Conservation (phyloP, 73 alveolate genomes). For the Durusdinium trenchii region DNA sequence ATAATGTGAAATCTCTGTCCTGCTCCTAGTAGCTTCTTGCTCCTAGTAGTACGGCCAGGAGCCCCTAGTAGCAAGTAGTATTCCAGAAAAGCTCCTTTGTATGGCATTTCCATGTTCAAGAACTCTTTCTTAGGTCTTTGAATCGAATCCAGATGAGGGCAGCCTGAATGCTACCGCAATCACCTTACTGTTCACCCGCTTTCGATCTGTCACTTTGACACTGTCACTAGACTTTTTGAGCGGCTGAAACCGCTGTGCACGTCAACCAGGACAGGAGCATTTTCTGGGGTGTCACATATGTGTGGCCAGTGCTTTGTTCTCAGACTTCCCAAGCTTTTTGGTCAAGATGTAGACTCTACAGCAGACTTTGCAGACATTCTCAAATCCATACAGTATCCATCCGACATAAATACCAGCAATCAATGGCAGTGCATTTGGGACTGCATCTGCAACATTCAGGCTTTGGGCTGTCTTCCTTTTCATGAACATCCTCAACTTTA, state of each 20-base stretch:
- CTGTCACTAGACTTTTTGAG: too few relatives aligned
- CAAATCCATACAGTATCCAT: too few relatives aligned
- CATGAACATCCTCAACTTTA: slow-evolving; percentile 91
- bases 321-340: too few relatives aligned
- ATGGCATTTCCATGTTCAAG: neutral
- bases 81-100: neutral
- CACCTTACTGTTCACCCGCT: neutral
- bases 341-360: too few relatives aligned
- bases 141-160: slow-evolving; percentile 92
- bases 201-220: too few relatives aligned
- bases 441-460: slow-evolving; percentile 2
- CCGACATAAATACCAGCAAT: too few relatives aligned
- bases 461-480: slow-evolving; percentile 87
- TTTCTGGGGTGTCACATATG: slow-evolving; percentile 90
- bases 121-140: slow-evolving; percentile 30
- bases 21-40: neutral
- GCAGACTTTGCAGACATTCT: too few relatives aligned
- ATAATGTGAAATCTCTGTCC: neutral
- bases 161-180: slow-evolving; percentile 65
- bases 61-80: neutral
- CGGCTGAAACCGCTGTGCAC: neutral
- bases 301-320: slow-evolving; percentile 74
- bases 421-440: too few relatives aligned
- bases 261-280: slow-evolving; percentile 65
- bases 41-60: neutral